Evolutionary conservation across 768 basidiomycete genomes (phyloP).

Genomic region (Chalciporus chontae): DNA sequence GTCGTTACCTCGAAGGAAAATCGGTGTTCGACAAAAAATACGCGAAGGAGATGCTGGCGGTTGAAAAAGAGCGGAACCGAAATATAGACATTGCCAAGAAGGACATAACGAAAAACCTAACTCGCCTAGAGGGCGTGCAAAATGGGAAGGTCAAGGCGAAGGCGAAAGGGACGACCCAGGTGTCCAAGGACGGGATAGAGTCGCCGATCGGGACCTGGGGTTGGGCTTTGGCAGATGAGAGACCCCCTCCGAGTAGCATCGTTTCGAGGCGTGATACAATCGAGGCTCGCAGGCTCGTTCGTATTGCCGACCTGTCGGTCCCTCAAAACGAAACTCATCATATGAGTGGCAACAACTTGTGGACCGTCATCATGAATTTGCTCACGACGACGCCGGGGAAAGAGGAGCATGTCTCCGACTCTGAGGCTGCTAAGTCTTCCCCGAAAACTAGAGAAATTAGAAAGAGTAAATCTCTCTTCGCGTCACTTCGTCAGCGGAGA

Average conservation of each 20-base stretch:
- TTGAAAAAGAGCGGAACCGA: constrained; percentile 65
- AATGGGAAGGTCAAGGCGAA: constrained; percentile 18
- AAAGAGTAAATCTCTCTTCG: constrained; percentile 28
- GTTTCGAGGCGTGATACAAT: constrained; percentile 84
- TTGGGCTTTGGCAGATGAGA: constrained; percentile 86
- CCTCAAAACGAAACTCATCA: constrained; percentile 51
- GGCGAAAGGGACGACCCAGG: constrained; percentile 17
- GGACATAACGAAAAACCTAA: constrained; percentile 56
- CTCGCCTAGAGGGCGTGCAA: constrained; percentile 36
- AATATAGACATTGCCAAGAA: constrained; percentile 62
- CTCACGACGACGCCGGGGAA: constrained; percentile 53
- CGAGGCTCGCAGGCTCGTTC: constrained; percentile 71
- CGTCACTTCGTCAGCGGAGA: constrained; percentile 19
- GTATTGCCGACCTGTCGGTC: constrained; percentile 66
- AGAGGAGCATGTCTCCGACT: constrained; percentile 25
- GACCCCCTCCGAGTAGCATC: constrained; percentile 89
- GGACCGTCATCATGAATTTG: constrained; percentile 63
- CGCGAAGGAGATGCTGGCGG: constrained; percentile 45
- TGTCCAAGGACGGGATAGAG: constrained; percentile 32
- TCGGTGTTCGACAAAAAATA: constrained; percentile 67
- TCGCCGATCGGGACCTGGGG: constrained; percentile 57
- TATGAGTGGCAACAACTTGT: constrained; percentile 68
- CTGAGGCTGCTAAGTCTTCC: constrained; percentile 6
- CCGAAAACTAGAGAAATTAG: neutral
- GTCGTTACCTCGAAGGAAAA: constrained; percentile 70